These are phyloP conservation scores for Amborella trichopoda DNA, from an alignment of 164 flowering plant genomes.

Conservation along the genomic window DNA sequence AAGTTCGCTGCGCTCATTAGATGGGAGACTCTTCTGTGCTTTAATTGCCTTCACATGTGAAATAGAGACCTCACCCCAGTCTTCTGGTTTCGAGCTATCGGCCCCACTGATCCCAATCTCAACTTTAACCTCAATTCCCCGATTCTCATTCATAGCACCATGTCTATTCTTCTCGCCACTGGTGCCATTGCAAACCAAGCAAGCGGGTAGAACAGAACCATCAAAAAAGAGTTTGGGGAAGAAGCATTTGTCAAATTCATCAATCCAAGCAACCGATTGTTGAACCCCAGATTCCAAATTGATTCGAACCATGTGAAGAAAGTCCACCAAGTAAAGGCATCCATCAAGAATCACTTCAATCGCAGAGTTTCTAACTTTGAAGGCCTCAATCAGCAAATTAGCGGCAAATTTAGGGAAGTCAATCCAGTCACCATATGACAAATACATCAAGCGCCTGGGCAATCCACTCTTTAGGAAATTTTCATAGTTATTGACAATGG, in stretches of 20 bases:
- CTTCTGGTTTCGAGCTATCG: neutral
- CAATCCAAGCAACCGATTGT: conserved; percentile 18
- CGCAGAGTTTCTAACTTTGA: conserved; percentile 4
- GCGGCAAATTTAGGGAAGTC: conserved; percentile 10
- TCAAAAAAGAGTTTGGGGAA: conserved; percentile 8
- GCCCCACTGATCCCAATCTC: conserved; percentile 4
- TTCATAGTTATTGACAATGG: conserved; percentile 5
- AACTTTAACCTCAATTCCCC: conserved; percentile 5
- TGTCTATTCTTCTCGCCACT: neutral
- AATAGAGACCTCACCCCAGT: neutral
- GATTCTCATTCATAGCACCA: neutral
- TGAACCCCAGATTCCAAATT: conserved; percentile 8
- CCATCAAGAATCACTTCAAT: conserved; percentile 6
- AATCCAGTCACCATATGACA: conserved; percentile 12
- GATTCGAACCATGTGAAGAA: conserved; percentile 10
- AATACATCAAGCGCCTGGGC: conserved; percentile 12
- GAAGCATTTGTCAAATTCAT: conserved; percentile 11
- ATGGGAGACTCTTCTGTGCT: neutral
- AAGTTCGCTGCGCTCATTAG: neutral
- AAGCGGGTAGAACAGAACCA: neutral
- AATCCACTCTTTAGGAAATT: conserved; percentile 11
- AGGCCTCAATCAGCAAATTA: conserved; percentile 6
- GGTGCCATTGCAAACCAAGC: neutral
- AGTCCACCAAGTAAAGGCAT: conserved; percentile 4
- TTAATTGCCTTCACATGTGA: neutral